Percentiles rank a stretch among this genome's conserved stretches.
These are phyloP conservation scores for Triticum urartu DNA, from an alignment of 176 grass and related monocot genomes.

Conservation along the genomic window DNA sequence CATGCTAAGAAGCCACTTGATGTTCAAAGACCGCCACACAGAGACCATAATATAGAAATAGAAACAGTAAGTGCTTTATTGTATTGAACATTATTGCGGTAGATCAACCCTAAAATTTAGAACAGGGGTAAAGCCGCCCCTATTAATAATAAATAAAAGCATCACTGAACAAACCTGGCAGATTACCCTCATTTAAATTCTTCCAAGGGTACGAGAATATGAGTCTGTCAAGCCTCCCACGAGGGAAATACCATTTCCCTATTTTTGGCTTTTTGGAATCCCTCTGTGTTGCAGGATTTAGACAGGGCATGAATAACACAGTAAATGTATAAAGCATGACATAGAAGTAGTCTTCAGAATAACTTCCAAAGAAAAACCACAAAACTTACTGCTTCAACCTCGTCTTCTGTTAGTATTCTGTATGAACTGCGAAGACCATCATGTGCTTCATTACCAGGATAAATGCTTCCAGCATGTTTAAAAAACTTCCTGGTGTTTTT, in stretches of 20 bases:
- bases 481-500: constrained; percentile 81
- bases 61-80: constrained; percentile 7
- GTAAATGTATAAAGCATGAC: constrained; percentile 19
- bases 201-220: constrained; percentile 85
- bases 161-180: constrained; percentile 57
- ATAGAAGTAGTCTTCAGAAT: constrained; percentile 15
- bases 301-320: constrained; percentile 15
- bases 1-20: constrained; percentile 1
- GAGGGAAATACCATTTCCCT: constrained; percentile 92
- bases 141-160: constrained; percentile 15
- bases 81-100: background rate
- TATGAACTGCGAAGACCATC: constrained; percentile 57
- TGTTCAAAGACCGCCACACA: constrained; percentile 4
- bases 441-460: constrained; percentile 39
- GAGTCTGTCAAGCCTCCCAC: constrained; percentile 74
- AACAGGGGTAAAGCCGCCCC: background rate
- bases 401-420: constrained; percentile 74
- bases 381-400: constrained; percentile 80
- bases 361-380: constrained; percentile 16
- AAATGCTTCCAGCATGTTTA: constrained; percentile 74
- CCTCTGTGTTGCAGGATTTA: constrained; percentile 54
- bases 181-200: constrained; percentile 60
- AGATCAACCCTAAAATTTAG: background rate
- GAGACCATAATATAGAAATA: constrained; percentile 1
- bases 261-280: constrained; percentile 76